Conservation (phyloP, 192 early-diverging fungal species). For the Podila clonocystis region DNA sequence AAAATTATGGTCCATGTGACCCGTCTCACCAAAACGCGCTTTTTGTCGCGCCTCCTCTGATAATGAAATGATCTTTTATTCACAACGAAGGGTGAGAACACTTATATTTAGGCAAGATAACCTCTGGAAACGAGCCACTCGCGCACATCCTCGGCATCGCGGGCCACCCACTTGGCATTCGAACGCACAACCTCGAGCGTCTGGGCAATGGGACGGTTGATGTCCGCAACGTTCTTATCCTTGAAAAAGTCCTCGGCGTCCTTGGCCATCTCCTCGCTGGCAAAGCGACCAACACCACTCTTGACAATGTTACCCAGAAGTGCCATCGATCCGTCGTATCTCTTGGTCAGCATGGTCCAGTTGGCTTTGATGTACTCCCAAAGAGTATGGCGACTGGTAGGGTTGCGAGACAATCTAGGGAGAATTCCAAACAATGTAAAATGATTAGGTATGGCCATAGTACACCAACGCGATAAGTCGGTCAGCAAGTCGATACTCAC, state of each 20-base stretch:
- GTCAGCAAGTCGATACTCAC: conserved; percentile 26
- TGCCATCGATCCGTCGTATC: conserved; percentile 62
- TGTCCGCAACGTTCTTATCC: conserved; percentile 70
- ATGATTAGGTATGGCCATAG: neutral
- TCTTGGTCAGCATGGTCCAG: conserved; percentile 63
- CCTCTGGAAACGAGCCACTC: conserved; percentile 51
- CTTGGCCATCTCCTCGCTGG: conserved; percentile 64
- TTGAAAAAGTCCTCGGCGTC: conserved; percentile 73
- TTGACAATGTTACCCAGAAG: conserved; percentile 59
- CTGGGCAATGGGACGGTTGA: conserved; percentile 75
- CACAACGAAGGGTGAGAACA: neutral
- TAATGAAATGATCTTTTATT: neutral
- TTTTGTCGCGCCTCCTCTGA: neutral
- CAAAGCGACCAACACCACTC: conserved; percentile 55
- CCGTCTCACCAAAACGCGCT: neutral
- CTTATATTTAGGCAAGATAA: conserved; percentile 16
- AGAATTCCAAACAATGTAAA: conserved; percentile 16
- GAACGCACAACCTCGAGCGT: conserved; percentile 73
- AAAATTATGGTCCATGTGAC: too few species aligned
- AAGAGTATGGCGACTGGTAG: conserved; percentile 61
- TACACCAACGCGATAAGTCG: neutral
- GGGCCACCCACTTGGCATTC: conserved; percentile 64
- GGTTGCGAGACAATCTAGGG: conserved; percentile 63
- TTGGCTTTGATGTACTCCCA: conserved; percentile 76
- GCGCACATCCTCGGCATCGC: conserved; percentile 69